These are phyloP conservation scores for Epichloe gansuensis DNA, from an alignment of 2,329 filamentous ascomycete species.

Conservation along the genomic window DNA sequence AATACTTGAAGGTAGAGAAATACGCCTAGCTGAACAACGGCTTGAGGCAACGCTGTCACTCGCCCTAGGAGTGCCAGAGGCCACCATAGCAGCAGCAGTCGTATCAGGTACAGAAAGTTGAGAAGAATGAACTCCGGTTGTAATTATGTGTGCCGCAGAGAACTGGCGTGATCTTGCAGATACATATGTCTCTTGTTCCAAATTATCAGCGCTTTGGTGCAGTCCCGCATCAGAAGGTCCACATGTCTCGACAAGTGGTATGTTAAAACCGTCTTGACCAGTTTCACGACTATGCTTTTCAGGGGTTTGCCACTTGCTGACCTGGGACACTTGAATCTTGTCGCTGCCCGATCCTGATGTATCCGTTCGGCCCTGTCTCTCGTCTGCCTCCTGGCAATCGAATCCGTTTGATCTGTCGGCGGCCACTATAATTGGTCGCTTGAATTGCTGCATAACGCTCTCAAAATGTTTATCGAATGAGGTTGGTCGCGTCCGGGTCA, in stretches of 20 bases:
- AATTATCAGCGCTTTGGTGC: background rate
- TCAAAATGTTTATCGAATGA: background rate
- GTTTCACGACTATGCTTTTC: too few species aligned
- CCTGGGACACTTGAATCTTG: too few species aligned
- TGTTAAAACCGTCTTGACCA: too few species aligned
- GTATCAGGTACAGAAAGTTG: background rate
- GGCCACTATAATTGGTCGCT: background rate
- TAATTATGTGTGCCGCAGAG: background rate
- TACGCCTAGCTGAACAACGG: constrained; percentile 9
- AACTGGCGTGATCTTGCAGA: background rate
- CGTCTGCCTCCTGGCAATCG: background rate
- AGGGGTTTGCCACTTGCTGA: too few species aligned
- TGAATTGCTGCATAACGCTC: background rate
- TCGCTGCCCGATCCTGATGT: background rate
- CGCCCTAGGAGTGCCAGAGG: background rate
- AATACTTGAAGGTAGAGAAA: constrained; percentile 16
- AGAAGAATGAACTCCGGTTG: background rate
- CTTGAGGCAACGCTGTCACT: constrained; percentile 3
- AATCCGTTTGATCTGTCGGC: background rate
- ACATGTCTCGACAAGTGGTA: too few species aligned
- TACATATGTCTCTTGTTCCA: background rate
- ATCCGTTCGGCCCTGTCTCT: background rate
- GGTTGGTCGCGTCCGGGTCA: background rate
- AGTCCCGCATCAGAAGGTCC: too few species aligned
- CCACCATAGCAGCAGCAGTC: background rate